A percentile compares a stretch with the other conserved stretches of the same genome.
Conservation (phyloP, 2,329 filamentous ascomycete genomes). For the Lasiodiplodia theobromae region DNA sequence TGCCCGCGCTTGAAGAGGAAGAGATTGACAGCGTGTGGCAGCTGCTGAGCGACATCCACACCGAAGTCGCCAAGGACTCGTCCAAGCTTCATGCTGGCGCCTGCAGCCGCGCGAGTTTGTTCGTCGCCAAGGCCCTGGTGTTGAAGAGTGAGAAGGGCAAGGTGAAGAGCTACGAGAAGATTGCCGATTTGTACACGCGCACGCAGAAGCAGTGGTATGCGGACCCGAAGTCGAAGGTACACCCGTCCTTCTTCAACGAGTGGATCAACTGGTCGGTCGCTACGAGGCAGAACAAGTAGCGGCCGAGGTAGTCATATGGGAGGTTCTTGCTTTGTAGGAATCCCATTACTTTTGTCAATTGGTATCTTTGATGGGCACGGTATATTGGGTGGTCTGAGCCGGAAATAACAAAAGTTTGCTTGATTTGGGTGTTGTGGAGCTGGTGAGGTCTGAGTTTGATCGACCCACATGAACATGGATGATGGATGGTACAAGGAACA, state of each 20-base stretch:
- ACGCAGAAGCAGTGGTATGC: constrained; percentile 53
- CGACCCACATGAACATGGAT: not conserved
- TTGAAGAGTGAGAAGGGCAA: constrained; percentile 47
- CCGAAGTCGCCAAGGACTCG: constrained; percentile 66
- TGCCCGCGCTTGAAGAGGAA: constrained; percentile 53
- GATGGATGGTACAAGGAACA: not conserved
- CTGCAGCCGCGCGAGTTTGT: constrained; percentile 75
- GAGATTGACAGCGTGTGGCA: constrained; percentile 53
- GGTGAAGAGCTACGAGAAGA: constrained; percentile 43
- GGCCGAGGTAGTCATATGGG: not conserved
- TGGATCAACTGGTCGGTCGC: constrained; percentile 55
- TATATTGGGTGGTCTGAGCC: too few relatives aligned
- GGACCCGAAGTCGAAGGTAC: constrained; percentile 51
- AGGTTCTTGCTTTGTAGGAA: not conserved
- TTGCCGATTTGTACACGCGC: constrained; percentile 51
- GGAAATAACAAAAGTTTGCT: too few relatives aligned
- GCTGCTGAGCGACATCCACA: constrained; percentile 72
- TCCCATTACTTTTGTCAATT: not conserved
- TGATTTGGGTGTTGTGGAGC: too few relatives aligned
- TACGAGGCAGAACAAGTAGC: constrained; percentile 35
- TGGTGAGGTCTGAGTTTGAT: not conserved
- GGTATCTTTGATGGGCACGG: too few relatives aligned
- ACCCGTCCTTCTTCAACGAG: constrained; percentile 54
- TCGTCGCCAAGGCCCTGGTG: constrained; percentile 69
- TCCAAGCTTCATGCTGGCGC: constrained; percentile 77